phyloP scores from a whole-genome alignment of 2,329 filamentous ascomycete species.

The Aspergillus bombycis region DNA sequence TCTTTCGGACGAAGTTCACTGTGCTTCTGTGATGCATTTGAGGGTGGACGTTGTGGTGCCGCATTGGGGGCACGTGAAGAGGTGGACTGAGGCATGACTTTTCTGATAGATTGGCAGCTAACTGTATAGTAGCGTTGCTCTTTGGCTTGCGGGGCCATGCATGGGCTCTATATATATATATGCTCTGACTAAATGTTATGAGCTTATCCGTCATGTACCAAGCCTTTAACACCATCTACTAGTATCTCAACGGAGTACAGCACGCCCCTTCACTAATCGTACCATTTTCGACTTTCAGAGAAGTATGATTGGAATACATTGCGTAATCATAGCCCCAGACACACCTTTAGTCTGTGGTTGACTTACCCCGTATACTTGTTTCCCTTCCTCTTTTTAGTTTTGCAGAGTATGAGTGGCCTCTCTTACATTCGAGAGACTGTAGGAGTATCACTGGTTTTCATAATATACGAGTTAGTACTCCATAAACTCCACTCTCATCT shows the following conservation, averaged over 20 bases:
- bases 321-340: neutral
- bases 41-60: neutral
- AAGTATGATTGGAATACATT: accelerated
- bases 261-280: too few relatives aligned
- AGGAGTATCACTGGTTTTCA: too few relatives aligned
- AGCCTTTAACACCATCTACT: neutral
- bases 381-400: too few relatives aligned
- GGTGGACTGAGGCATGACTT: neutral
- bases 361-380: neutral
- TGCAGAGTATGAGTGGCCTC: too few relatives aligned
- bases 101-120: neutral
- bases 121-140: neutral
- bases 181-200: neutral
- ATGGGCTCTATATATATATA: neutral
- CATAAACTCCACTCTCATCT: too few relatives aligned
- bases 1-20: constrained; percentile 9
- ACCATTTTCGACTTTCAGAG: neutral
- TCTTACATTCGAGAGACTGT: too few relatives aligned
- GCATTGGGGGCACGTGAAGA: neutral
- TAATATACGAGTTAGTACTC: too few relatives aligned
- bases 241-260: neutral
- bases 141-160: neutral
- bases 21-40: neutral
- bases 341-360: neutral
- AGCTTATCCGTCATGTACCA: neutral